These are phyloP conservation scores for Glycine tomentella DNA, from an alignment of 306 rosid species.

Conservation along the genomic window DNA sequence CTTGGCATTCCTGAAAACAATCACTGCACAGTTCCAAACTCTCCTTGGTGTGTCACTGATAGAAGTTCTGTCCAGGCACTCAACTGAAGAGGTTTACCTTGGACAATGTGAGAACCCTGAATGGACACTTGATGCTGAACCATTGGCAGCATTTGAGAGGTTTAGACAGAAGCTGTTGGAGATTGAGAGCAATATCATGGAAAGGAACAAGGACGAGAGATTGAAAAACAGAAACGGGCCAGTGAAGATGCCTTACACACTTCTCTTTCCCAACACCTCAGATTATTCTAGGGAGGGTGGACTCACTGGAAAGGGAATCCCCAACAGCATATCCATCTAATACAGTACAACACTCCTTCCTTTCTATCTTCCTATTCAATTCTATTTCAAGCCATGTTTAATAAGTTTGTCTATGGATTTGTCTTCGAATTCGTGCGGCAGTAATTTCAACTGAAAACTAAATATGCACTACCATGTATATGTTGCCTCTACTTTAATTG, in stretches of 20 bases:
- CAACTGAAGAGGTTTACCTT: slow-evolving; percentile 86
- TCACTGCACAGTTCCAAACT: slow-evolving; percentile 91
- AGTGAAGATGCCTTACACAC: slow-evolving; percentile 74
- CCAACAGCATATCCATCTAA: slow-evolving; percentile 85
- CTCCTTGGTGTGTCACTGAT: slow-evolving; percentile 85
- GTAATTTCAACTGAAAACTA: no score
- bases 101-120: slow-evolving; percentile 74
- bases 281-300: slow-evolving; percentile 72
- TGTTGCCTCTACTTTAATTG: background rate
- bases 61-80: slow-evolving; percentile 83
- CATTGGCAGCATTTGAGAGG: slow-evolving; percentile 67
- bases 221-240: slow-evolving; percentile 86
- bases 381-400: background rate
- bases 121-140: slow-evolving; percentile 74
- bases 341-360: background rate
- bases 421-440: no score
- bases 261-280: slow-evolving; percentile 84
- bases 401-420: no score
- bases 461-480: no score
- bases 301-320: slow-evolving; percentile 94
- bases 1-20: slow-evolving; percentile 77
- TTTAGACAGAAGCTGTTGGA: slow-evolving; percentile 60
- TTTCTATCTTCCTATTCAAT: background rate
- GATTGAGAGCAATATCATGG: slow-evolving; percentile 67
- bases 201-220: slow-evolving; percentile 62